A percentile compares a stretch with the other conserved stretches of the same genome.
Conservation (phyloP, 2,329 filamentous ascomycete species). For the Alternaria gansuensis region DNA sequence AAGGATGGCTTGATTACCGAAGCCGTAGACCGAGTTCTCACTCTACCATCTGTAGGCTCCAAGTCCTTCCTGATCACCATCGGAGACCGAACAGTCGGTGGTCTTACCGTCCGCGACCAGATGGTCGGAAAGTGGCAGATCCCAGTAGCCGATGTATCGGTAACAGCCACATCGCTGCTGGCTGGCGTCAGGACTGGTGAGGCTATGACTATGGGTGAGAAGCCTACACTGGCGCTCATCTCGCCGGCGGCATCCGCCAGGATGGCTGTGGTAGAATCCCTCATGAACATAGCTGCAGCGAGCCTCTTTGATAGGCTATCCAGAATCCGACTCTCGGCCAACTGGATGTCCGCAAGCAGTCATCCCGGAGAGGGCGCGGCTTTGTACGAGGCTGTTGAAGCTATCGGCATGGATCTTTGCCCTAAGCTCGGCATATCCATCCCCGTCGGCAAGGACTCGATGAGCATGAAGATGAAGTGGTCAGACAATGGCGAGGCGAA, state of each 20-base stretch:
- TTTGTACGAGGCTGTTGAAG: conserved; percentile 91
- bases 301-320: conserved; percentile 75
- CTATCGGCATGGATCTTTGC: conserved; percentile 91
- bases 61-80: conserved; percentile 98
- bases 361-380: conserved; percentile 92
- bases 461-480: conserved; percentile 99
- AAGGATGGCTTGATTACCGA: conserved; percentile 66
- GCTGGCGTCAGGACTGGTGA: conserved; percentile 80
- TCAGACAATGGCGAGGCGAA: conserved; percentile 69
- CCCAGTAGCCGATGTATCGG: conserved; percentile 91
- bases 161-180: conserved; percentile 83
- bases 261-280: conserved; percentile 93
- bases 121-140: conserved; percentile 97
- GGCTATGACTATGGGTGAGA: conserved; percentile 98
- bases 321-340: conserved; percentile 88
- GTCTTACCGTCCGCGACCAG: conserved; percentile 87
- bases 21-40: conserved; percentile 82
- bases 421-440: conserved; percentile 90
- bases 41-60: conserved; percentile 89
- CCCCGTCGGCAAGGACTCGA: conserved; percentile 96
- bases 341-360: conserved; percentile 98
- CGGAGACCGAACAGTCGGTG: conserved; percentile 89
- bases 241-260: conserved; percentile 88
- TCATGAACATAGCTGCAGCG: conserved; percentile 91
- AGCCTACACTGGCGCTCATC: conserved; percentile 86